Evolutionary conservation across 2,329 filamentous ascomycete genomes (phyloP).

Genomic region (Elsinoe fawcettii): DNA sequence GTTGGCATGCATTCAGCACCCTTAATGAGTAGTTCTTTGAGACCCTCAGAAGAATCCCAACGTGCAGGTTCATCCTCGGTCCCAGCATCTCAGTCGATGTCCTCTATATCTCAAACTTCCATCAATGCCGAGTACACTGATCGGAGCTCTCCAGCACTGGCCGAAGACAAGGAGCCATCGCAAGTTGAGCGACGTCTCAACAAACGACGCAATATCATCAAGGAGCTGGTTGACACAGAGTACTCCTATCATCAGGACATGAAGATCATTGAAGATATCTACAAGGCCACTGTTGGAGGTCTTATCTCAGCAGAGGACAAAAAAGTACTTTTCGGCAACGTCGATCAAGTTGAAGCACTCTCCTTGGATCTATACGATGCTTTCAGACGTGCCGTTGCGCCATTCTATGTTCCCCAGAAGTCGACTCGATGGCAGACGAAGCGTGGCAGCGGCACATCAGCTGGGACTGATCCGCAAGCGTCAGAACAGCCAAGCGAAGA

Average conservation of each 20-base stretch:
- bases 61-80: slow-evolving; percentile 17
- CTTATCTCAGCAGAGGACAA: slow-evolving; percentile 76
- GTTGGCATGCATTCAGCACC: slow-evolving; percentile 15
- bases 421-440: slow-evolving; percentile 47
- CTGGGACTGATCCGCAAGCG: slow-evolving; percentile 28
- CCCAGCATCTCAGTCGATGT: slow-evolving; percentile 28
- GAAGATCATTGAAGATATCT: slow-evolving; percentile 96
- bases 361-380: slow-evolving; percentile 71
- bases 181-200: slow-evolving; percentile 56
- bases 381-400: slow-evolving; percentile 70
- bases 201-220: slow-evolving; percentile 76
- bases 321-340: slow-evolving; percentile 86
- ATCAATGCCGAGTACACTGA: slow-evolving; percentile 22
- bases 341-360: slow-evolving; percentile 81
- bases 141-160: slow-evolving; percentile 21
- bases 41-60: slow-evolving; percentile 18
- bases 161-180: slow-evolving; percentile 29
- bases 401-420: slow-evolving; percentile 64
- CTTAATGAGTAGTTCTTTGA: not conserved
- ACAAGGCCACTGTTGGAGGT: slow-evolving; percentile 76
- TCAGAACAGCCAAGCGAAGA: slow-evolving; percentile 37
- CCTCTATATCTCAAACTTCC: slow-evolving; percentile 26
- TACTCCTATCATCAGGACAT: slow-evolving; percentile 86
- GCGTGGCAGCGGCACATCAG: slow-evolving; percentile 41
- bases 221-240: slow-evolving; percentile 89